Evolutionary conservation across 2,329 filamentous ascomycete species (phyloP), one percentile per base, ranked within the genome.

Genomic region (Alternaria solani): DNA sequence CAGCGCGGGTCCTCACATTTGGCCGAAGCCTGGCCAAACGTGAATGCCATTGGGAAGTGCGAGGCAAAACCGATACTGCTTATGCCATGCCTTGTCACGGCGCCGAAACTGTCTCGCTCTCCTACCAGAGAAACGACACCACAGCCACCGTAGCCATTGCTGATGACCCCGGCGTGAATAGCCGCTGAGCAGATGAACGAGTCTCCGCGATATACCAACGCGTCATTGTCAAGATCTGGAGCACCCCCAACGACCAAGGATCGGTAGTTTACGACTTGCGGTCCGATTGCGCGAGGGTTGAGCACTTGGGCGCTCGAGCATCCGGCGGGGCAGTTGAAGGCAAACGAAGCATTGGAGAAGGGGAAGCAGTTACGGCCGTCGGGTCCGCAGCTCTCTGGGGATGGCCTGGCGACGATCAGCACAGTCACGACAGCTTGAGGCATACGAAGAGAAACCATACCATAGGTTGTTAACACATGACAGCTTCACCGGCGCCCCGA

Each of bases 381-480:
- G 4, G 86, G 65, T 9, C 85, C 85, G 68, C 85, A 87, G 41
- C 55, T 64, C 39, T 67, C 70, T 12, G 69, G 60, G 48, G 65
- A 70, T 7, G 66, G 62, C 75, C 75, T 77, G 32, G 16, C 38
- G 26, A 48, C 28, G 18, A 30, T 34, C 26, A 32, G 47, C 36
- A 36, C 38, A 18, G 20, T 20, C 3, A 14, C 26, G 9, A 20
- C 6, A 25, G 18, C 28, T 16, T 16, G 41, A 16, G 7, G 20
- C 11, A 7, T 48, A n/a, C 26, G 20, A n/a, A 7, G 20, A 8
- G 8, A 38, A 7, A 41, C 58, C 72, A 12, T 81, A 84, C 91
- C 91, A 95, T 72, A 91, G 90, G 7, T 87, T 85, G 48, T 85
- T 82, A 16, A 85, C 85, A 75, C 92, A 95, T 14, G 86, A 82